phyloP scores from a whole-genome alignment of 306 rosid species.

The Abrus precatorius region DNA sequence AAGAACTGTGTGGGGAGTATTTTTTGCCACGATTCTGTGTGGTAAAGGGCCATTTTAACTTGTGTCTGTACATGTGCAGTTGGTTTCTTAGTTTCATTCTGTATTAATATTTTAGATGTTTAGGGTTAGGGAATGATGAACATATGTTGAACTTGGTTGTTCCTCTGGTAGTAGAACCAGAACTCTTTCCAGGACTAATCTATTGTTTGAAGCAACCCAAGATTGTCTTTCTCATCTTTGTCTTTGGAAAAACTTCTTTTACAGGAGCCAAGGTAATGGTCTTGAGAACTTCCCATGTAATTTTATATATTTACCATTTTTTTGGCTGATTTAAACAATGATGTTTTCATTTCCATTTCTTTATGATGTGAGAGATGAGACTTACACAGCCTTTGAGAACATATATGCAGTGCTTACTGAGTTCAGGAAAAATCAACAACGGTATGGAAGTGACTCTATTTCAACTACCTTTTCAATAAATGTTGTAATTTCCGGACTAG shows the following conservation, averaged over 20 bases:
- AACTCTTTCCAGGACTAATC: slow-evolving; percentile 82
- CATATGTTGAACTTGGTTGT: background rate
- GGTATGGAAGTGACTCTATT: slow-evolving; percentile 55
- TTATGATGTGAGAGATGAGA: slow-evolving; percentile 85
- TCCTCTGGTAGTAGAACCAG: slow-evolving; percentile 76
- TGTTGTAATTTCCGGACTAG: slow-evolving; percentile 12
- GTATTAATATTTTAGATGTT: background rate
- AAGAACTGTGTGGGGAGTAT: background rate
- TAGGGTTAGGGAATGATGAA: background rate
- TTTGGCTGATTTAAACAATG: background rate
- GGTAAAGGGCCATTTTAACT: slow-evolving; percentile 7
- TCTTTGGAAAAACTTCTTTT: slow-evolving; percentile 80
- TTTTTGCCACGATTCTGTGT: slow-evolving; percentile 2
- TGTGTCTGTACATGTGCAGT: background rate
- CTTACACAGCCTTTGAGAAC: slow-evolving; percentile 88
- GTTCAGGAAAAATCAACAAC: slow-evolving; percentile 84
- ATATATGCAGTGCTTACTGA: slow-evolving; percentile 83
- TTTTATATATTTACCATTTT: background rate
- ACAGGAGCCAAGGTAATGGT: slow-evolving; percentile 79
- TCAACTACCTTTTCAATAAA: background rate
- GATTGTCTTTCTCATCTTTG: slow-evolving; percentile 80
- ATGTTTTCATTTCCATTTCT: slow-evolving; percentile 1
- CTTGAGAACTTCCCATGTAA: background rate
- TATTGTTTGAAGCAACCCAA: slow-evolving; percentile 91
- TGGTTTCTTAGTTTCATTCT: slow-evolving; percentile 12